A percentile compares a stretch with the other conserved stretches of the same genome.
These are phyloP conservation scores for Cadophora sp. DNA, from an alignment of 2,329 filamentous ascomycete genomes.

Conservation along the genomic window DNA sequence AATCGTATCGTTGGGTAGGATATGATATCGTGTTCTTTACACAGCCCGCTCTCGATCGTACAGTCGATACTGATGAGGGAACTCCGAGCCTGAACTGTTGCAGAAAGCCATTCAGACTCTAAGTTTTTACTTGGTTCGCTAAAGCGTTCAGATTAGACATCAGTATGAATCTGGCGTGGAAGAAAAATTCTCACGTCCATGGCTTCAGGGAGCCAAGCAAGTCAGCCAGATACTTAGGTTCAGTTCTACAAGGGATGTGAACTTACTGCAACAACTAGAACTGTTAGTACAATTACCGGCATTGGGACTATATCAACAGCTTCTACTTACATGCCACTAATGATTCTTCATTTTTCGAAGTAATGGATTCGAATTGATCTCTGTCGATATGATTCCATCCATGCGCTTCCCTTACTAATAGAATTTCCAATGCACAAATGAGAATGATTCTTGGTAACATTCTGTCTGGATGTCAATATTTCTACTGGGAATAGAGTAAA, in stretches of 20 bases:
- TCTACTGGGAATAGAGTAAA: too few relatives aligned
- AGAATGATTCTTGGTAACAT: conserved; percentile 22
- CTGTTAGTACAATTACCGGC: background rate
- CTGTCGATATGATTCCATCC: conserved; percentile 30
- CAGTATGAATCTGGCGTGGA: background rate
- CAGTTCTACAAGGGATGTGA: background rate
- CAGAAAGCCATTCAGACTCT: conserved; percentile 34
- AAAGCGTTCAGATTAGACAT: background rate
- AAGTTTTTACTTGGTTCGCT: conserved; percentile 32
- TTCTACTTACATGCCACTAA: conserved; percentile 33
- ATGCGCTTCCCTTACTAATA: conserved; percentile 12
- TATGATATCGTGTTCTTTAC: conserved; percentile 49
- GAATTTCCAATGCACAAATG: conserved; percentile 18
- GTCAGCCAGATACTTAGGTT: background rate
- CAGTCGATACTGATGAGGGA: conserved; percentile 51
- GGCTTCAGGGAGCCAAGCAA: conserved; percentile 17
- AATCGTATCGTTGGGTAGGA: conserved; percentile 56
- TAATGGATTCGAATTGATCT: conserved; percentile 20
- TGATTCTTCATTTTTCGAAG: conserved; percentile 14
- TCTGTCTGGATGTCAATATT: background rate
- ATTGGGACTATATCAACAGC: background rate
- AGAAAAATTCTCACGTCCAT: conserved; percentile 28
- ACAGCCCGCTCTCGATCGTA: conserved; percentile 45
- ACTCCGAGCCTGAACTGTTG: conserved; percentile 33
- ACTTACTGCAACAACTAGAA: conserved; percentile 30